Conservation (phyloP, 148 eudicot genomes). For the Gaultheria prostrata region DNA sequence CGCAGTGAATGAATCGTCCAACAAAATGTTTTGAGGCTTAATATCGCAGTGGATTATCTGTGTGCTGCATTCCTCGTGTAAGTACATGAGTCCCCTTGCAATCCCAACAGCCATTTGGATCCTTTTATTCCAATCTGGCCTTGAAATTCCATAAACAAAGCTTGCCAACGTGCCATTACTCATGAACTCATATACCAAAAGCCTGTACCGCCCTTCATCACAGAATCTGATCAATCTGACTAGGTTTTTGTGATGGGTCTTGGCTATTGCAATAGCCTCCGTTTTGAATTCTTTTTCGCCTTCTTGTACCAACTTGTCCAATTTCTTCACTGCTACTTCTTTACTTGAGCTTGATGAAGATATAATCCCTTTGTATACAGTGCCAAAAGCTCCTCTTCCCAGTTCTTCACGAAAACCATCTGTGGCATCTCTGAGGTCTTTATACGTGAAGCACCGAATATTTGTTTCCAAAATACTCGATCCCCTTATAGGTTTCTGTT, state of each 20-base stretch:
- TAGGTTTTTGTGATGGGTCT: constrained; percentile 32
- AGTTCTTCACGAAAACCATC: constrained; percentile 22
- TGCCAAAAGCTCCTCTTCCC: constrained; percentile 29
- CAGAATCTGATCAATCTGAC: constrained; percentile 25
- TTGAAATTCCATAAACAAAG: constrained; percentile 11
- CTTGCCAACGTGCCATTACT: constrained; percentile 28
- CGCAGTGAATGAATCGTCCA: constrained; percentile 13
- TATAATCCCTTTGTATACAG: constrained; percentile 21
- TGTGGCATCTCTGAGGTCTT: constrained; percentile 28
- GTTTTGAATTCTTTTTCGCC: constrained; percentile 24
- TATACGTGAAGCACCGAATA: constrained; percentile 22
- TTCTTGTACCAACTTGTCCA: constrained; percentile 18
- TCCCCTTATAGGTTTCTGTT: background rate
- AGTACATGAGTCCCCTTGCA: constrained; percentile 25
- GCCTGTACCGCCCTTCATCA: constrained; percentile 23
- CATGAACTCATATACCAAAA: constrained; percentile 33
- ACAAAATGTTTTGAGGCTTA: constrained; percentile 26
- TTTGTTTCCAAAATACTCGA: background rate
- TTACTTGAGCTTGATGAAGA: constrained; percentile 11
- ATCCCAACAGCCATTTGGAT: constrained; percentile 22
- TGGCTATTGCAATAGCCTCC: constrained; percentile 19
- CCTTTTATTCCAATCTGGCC: constrained; percentile 24
- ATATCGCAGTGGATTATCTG: constrained; percentile 32
- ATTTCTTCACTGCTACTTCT: constrained; percentile 20
- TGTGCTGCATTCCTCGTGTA: constrained; percentile 28